These are phyloP conservation scores for Xylaria venustula DNA, from an alignment of 495 filamentous ascomycete species.

Conservation along the genomic window DNA sequence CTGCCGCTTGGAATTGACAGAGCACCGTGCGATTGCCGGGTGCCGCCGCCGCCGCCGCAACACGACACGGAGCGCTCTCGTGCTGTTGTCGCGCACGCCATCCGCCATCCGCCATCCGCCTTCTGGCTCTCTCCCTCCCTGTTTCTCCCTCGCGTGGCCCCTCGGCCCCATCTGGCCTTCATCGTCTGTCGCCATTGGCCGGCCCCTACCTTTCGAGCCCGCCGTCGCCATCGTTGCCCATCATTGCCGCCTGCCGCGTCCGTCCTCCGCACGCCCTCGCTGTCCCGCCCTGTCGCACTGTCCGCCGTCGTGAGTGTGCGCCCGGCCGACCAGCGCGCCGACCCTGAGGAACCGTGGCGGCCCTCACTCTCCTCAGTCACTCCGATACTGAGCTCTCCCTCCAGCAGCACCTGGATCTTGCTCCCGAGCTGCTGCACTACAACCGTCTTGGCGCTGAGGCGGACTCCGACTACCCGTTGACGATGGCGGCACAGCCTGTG, in stretches of 20 bases:
- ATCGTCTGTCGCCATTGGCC: not conserved
- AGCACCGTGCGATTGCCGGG: too few relatives aligned
- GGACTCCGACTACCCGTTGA: conserved; percentile 45
- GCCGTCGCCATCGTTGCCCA: conserved; percentile 4
- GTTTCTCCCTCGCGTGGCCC: too few relatives aligned
- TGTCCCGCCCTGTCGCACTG: conserved; percentile 4
- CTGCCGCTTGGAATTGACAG: not conserved
- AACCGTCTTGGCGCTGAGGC: conserved; percentile 32
- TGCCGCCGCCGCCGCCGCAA: not conserved
- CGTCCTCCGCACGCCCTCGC: not conserved
- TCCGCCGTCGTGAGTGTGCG: conserved; percentile 28
- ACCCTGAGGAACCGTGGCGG: conserved; percentile 41
- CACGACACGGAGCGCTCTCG: not conserved
- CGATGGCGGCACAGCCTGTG: conserved; percentile 83
- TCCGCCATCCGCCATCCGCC: not conserved
- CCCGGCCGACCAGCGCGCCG: conserved; percentile 30
- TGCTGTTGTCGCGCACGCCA: not conserved
- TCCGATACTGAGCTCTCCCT: conserved; percentile 44
- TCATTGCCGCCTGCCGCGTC: not conserved
- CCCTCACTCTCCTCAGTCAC: conserved; percentile 44
- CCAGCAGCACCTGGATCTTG: conserved; percentile 43
- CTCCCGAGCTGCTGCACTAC: conserved; percentile 38
- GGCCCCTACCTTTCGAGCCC: not conserved
- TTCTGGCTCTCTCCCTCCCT: too few relatives aligned
- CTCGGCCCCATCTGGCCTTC: not conserved